These are phyloP conservation scores for Melanopsichium pennsylvanicum DNA, from an alignment of 1,284 basidiomycete genomes.

Conservation along the genomic window DNA sequence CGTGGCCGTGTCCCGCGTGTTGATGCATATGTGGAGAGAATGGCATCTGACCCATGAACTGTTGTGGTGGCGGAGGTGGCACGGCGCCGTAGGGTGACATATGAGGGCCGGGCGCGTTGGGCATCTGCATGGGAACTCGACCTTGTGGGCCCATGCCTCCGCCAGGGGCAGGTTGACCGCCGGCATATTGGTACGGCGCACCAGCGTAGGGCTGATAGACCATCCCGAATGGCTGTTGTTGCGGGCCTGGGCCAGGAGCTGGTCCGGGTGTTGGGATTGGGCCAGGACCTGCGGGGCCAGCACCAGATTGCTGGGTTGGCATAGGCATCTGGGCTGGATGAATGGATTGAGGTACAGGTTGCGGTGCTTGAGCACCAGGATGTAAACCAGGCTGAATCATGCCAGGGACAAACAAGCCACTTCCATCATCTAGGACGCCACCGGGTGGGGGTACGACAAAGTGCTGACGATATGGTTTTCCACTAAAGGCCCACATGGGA, in stretches of 20 bases:
- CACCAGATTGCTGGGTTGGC: slow-evolving; percentile 9
- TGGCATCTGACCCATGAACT: slow-evolving; percentile 52
- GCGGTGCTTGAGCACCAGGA: slow-evolving; percentile 29
- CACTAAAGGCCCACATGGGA: slow-evolving; percentile 84
- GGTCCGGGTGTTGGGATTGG: slow-evolving; percentile 10
- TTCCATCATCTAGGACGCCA: slow-evolving; percentile 27
- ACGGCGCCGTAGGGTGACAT: slow-evolving; percentile 48
- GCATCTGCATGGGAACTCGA: slow-evolving; percentile 43
- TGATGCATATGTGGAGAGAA: slow-evolving; percentile 55
- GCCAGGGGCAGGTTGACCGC: slow-evolving; percentile 33
- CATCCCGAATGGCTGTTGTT: slow-evolving; percentile 47
- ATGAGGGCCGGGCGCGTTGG: slow-evolving; percentile 28
- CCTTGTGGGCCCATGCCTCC: too few species aligned
- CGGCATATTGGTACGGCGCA: slow-evolving; percentile 43
- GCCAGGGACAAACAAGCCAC: slow-evolving; percentile 32
- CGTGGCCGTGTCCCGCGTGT: too few species aligned
- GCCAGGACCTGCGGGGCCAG: slow-evolving; percentile 5
- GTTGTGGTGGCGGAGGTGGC: too few species aligned
- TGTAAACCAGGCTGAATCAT: slow-evolving; percentile 45
- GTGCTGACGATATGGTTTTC: slow-evolving; percentile 81
- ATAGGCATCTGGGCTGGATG: slow-evolving; percentile 35
- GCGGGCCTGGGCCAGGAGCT: slow-evolving; percentile 13
- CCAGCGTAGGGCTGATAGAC: slow-evolving; percentile 46
- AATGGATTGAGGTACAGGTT: slow-evolving; percentile 23
- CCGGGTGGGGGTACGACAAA: slow-evolving; percentile 67